Percentiles rank a stretch among this genome's conserved stretches.
These are phyloP conservation scores for Chlorella sp. DNA, from an alignment of 139 green algal genomes.

Conservation along the genomic window DNA sequence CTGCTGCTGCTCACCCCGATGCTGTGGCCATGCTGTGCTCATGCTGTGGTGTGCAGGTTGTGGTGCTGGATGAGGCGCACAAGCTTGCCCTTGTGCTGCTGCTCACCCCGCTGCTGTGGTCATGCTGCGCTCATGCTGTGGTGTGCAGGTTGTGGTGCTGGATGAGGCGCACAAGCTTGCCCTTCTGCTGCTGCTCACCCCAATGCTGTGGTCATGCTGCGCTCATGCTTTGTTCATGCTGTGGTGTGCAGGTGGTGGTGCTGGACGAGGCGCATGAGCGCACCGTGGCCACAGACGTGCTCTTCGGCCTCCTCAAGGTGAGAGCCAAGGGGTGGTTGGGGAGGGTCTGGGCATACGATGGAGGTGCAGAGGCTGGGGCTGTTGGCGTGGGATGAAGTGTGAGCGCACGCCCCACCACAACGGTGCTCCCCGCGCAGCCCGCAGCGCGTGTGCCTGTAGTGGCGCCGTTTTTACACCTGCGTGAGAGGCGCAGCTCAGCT, in stretches of 20 bases:
- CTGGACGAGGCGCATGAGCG: conserved; percentile 98
- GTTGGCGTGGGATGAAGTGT: no score
- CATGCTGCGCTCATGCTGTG: neutral
- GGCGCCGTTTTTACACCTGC: no score
- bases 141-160: neutral
- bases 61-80: neutral
- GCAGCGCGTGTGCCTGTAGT: no score
- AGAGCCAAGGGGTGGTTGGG: neutral
- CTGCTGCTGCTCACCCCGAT: neutral
- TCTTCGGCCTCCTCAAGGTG: conserved; percentile 92
- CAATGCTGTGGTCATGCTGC: conserved; percentile 17
- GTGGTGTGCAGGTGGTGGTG: conserved; percentile 81
- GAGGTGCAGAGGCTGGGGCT: no score
- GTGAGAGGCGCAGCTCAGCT: no score
- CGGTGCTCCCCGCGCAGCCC: no score
- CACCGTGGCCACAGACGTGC: conserved; percentile 91
- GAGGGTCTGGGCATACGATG: no score
- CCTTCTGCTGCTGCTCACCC: neutral
- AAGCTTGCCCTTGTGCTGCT: neutral
- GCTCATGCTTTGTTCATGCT: neutral
- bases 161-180: neutral
- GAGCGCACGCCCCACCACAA: no score
- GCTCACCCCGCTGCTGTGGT: neutral
- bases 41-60: neutral
- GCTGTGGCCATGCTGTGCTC: neutral